phyloP scores from a whole-genome alignment of 2,329 filamentous ascomycete species.

The Coniochaeta sp. region DNA sequence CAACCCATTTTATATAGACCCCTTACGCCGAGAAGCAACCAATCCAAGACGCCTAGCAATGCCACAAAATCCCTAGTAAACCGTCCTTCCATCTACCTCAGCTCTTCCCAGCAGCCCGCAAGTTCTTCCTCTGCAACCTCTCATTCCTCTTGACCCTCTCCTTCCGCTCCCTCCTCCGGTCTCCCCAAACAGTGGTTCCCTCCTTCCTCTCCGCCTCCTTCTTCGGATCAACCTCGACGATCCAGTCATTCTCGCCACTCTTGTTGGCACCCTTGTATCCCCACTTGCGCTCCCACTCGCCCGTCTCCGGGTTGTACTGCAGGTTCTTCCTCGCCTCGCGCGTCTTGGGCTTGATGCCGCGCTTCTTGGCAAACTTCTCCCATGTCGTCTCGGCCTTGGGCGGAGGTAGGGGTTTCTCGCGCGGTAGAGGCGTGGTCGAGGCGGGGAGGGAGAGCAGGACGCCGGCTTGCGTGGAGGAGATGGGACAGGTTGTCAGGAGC shows the following conservation, averaged over 20 bases:
- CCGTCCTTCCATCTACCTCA: not conserved
- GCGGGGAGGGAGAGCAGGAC: conserved; percentile 74
- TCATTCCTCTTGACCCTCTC: conserved; percentile 68
- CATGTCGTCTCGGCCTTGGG: conserved; percentile 84
- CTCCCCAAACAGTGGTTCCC: conserved; percentile 53
- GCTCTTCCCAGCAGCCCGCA: conserved; percentile 33
- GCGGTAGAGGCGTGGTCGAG: conserved; percentile 64
- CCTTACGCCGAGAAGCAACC: not conserved
- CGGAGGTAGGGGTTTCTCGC: conserved; percentile 84
- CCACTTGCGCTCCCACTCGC: conserved; percentile 92
- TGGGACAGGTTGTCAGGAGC: conserved; percentile 79
- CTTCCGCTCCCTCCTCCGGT: conserved; percentile 54
- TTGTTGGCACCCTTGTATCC: conserved; percentile 90
- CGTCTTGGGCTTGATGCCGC: conserved; percentile 88
- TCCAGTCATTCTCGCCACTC: conserved; percentile 73
- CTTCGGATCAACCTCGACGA: conserved; percentile 84
- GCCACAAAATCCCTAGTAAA: not conserved
- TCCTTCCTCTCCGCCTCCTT: conserved; percentile 57
- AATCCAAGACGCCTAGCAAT: conserved; percentile 1
- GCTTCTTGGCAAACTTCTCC: conserved; percentile 93
- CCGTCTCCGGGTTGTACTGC: conserved; percentile 74
- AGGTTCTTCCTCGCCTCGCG: conserved; percentile 67
- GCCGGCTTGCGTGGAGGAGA: conserved; percentile 59
- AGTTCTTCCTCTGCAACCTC: conserved; percentile 60
- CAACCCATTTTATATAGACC: not conserved